Conservation (phyloP, 768 basidiomycete species). For the Rubroboletus satanas region DNA sequence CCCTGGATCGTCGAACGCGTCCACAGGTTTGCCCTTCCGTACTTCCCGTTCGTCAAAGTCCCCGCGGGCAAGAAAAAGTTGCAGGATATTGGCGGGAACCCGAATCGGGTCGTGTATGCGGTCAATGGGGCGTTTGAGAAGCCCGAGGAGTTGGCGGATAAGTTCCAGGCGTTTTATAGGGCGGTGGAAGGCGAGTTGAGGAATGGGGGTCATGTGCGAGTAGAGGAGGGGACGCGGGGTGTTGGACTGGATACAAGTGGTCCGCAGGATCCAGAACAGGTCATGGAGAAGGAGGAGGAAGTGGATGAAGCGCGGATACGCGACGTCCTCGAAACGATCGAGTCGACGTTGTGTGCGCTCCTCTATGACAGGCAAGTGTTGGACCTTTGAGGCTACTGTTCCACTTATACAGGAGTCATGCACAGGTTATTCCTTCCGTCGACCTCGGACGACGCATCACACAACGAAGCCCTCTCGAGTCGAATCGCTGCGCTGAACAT, state of each 20-base stretch:
- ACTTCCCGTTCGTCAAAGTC: conserved; percentile 53
- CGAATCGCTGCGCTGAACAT: conserved; percentile 89
- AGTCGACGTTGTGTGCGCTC: conserved; percentile 61
- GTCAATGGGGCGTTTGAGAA: conserved; percentile 41
- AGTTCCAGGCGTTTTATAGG: conserved; percentile 70
- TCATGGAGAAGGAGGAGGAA: conserved; percentile 25
- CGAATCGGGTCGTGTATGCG: conserved; percentile 30
- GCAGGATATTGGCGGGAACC: conserved; percentile 28
- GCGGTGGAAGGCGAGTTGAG: conserved; percentile 61
- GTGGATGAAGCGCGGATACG: conserved; percentile 45
- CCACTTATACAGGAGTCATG: background rate
- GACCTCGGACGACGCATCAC: conserved; percentile 71
- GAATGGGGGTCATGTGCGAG: conserved; percentile 18
- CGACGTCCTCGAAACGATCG: conserved; percentile 68
- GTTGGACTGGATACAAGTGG: conserved; percentile 6
- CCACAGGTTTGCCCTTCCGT: conserved; percentile 47
- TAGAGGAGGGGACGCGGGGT: conserved; percentile 4
- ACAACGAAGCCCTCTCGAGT: conserved; percentile 86
- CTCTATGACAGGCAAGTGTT: conserved; percentile 77
- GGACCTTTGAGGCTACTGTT: background rate
- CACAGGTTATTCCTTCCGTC: conserved; percentile 74
- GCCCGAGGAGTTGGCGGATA: conserved; percentile 48
- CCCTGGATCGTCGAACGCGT: conserved; percentile 63
- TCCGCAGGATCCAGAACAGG: conserved; percentile 13
- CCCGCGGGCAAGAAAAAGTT: conserved; percentile 31